A percentile compares a stretch with the other conserved stretches of the same genome.
These are phyloP conservation scores for Fraxinus baroniana DNA, from an alignment of 305 asterid species.

Conservation along the genomic window DNA sequence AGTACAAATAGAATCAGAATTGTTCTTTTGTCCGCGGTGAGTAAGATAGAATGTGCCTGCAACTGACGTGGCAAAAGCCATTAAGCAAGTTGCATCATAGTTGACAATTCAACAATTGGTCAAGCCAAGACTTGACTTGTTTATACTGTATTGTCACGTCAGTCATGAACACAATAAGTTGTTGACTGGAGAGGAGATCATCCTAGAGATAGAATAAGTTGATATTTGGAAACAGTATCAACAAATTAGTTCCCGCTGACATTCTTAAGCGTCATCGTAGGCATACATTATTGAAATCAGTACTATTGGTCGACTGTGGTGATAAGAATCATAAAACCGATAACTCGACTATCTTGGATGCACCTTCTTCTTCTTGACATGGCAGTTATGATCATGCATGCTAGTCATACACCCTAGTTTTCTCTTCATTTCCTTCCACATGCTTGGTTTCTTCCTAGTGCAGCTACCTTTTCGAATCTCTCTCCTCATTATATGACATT, in stretches of 20 bases:
- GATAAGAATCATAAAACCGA: neutral
- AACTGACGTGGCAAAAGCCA: too few species aligned
- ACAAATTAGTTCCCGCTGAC: neutral
- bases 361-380: slow-evolving; percentile 63
- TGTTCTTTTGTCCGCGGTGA: too few species aligned
- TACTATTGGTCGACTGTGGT: neutral
- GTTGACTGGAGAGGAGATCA: neutral
- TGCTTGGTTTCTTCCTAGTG: slow-evolving; percentile 33
- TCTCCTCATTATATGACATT: slow-evolving; percentile 56
- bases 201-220: neutral
- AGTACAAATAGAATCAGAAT: too few species aligned
- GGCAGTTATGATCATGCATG: slow-evolving; percentile 52
- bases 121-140: too few species aligned
- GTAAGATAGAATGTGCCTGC: too few species aligned
- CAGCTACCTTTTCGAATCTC: slow-evolving; percentile 41
- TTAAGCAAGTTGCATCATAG: too few species aligned
- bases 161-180: neutral
- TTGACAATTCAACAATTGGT: too few species aligned
- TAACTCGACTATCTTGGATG: slow-evolving; percentile 37
- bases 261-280: neutral
- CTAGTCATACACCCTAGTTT: slow-evolving; percentile 63
- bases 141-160: too few species aligned
- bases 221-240: neutral
- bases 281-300: neutral
- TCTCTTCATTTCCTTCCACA: slow-evolving; percentile 93